phyloP scores from a whole-genome alignment of 208 protist species.

The Acanthamoeba castellanii region DNA sequence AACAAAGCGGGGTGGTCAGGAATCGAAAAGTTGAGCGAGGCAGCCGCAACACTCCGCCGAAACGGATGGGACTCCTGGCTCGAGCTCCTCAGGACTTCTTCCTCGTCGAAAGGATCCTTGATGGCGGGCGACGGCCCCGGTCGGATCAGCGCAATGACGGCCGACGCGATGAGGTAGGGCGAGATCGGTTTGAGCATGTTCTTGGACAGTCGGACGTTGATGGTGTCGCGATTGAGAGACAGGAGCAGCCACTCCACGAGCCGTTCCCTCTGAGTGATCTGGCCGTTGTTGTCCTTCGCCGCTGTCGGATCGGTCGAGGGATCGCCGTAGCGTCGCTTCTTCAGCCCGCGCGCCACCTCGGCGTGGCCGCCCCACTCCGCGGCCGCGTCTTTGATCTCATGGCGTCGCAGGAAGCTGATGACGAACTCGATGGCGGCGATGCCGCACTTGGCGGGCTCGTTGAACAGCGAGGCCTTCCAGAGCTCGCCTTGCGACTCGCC shows the following conservation, averaged over 20 bases:
- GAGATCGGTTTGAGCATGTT: conserved; percentile 51
- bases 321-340: background rate
- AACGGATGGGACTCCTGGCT: background rate
- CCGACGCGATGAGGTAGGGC: conserved; percentile 25
- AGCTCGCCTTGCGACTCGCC: conserved; percentile 30
- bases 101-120: too few relatives aligned
- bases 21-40: background rate
- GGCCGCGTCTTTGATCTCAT: conserved; percentile 52
- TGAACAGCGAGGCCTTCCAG: conserved; percentile 50
- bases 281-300: background rate
- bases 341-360: background rate
- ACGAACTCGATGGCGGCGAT: conserved; percentile 60
- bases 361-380: background rate
- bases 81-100: too few relatives aligned
- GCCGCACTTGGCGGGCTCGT: conserved; percentile 12
- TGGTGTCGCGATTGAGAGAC: background rate
- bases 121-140: background rate
- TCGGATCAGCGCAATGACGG: background rate
- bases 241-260: conserved; percentile 45
- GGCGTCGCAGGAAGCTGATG: conserved; percentile 21
- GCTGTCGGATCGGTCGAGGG: background rate
- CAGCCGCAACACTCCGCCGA: background rate
- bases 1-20: background rate
- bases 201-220: conserved; percentile 25
- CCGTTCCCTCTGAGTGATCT: conserved; percentile 9